Base-by-base conservation (phyloP, 352 stramenopile species). In the Phytophthora ramorum region DNA sequence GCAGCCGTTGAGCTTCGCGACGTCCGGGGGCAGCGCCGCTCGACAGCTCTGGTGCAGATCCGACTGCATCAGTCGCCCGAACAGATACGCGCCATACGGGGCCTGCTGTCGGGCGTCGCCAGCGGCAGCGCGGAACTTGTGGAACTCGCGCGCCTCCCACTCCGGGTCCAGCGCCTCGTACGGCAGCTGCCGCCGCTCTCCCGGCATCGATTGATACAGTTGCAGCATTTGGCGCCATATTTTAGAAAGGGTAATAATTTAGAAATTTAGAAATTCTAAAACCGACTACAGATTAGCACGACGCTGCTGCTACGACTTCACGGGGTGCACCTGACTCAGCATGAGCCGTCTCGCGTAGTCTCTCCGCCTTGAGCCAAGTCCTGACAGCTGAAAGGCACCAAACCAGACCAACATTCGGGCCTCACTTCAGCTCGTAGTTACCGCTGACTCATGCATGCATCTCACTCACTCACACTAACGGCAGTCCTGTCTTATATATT, bases 21-120 rank as follows among this genome's bases (percentile, higher is more conserved):
- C 69, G 46, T 86, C 58, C 1, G 44, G 13, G 5, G 85, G 87
- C 24, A 95, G 76, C 58, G 76, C 82, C 12, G 87, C 81, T 24
- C 45, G 59, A 56, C 85, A 95, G 62, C 83, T 92, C 48, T 87
- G 61, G 43, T 89, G 80, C 64, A 92, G 57, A 73, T 92, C 81
- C 44, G 82, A 81, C 35, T 81, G 75, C 32, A 92, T 51, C 43
- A 92, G 69, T n/a, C 74, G 69, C 0, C 81, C 83, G 30, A 92
- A 80, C 2, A 93, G 71, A 47, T 83, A 89, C 53, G 78, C 69
- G 14, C 66, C 65, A 44, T 81, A 86, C 40, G 48, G 63, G 40
- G 40, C 63, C 26, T 71, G 61, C 26, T 67, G 66, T 13, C 37
- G 71, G 44, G 52, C 53, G 40, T 19, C 38, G 24, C 54, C 66